phyloP scores from a whole-genome alignment of 2,329 filamentous ascomycete genomes.

The Knufia petricola region DNA sequence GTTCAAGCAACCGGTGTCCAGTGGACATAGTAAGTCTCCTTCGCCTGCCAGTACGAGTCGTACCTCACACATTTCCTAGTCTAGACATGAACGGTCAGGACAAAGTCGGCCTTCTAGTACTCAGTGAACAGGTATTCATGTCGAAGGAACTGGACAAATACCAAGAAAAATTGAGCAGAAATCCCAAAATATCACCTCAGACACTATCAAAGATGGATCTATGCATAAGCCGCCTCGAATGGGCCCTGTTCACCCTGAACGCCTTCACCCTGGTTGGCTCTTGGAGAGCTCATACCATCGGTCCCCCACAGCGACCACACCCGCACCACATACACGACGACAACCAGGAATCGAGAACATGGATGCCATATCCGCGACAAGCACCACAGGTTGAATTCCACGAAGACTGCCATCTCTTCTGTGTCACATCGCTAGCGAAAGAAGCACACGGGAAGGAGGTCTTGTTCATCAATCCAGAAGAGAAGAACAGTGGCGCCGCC shows the following conservation, averaged over 20 bases:
- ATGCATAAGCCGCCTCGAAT: slow-evolving; percentile 10
- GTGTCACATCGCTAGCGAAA: no score
- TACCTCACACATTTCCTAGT: slow-evolving; percentile 17
- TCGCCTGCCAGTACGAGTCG: background rate
- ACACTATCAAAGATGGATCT: slow-evolving; percentile 6
- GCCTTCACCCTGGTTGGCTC: slow-evolving; percentile 12
- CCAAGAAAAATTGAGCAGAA: slow-evolving; percentile 18
- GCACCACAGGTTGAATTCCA: no score
- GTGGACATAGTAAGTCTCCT: slow-evolving; percentile 23
- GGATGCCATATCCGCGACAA: no score
- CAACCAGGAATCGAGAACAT: slow-evolving; percentile 20
- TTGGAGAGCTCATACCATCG: slow-evolving; percentile 20
- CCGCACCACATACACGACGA: slow-evolving; percentile 16
- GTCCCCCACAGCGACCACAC: slow-evolving; percentile 11
- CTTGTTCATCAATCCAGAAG: no score
- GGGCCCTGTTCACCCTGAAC: slow-evolving; percentile 13
- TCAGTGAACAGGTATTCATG: slow-evolving; percentile 12
- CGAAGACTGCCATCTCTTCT: no score
- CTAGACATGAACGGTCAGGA: slow-evolving; percentile 28
- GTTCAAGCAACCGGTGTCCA: slow-evolving; percentile 27
- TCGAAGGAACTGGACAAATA: slow-evolving; percentile 25
- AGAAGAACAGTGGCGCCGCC: no score
- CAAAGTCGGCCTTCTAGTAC: slow-evolving; percentile 13
- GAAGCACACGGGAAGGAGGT: no score
- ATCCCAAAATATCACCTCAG: slow-evolving; percentile 3